A percentile compares a stretch with the other conserved stretches of the same genome.
Evolutionary conservation across 2,329 filamentous ascomycete species (phyloP).

Genomic region (Chaetomium olivaceum): DNA sequence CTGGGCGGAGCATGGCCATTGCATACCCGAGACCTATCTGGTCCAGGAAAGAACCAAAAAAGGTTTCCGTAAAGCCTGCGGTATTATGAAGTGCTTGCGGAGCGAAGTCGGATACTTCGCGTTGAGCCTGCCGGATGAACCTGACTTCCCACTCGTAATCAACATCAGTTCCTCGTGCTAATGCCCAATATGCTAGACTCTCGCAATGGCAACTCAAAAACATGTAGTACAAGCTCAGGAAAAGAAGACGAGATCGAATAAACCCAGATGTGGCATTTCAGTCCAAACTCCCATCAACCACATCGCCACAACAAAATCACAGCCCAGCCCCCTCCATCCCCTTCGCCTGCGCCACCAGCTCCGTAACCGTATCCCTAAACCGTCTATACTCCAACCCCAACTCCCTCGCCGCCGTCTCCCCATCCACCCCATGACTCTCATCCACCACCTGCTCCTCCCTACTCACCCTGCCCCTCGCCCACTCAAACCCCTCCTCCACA

Average conservation of each 20-base stretch:
- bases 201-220: no score
- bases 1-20: no score
- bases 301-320: not conserved
- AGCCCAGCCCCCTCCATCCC: conserved; percentile 28
- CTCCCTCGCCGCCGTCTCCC: conserved; percentile 43
- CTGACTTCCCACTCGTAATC: no score
- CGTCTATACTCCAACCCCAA: conserved; percentile 42
- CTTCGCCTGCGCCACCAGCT: conserved; percentile 37
- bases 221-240: no score
- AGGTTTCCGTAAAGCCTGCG: no score
- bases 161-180: no score
- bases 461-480: conserved; percentile 30
- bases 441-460: conserved; percentile 41
- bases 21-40: no score
- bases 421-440: conserved; percentile 46
- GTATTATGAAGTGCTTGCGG: no score
- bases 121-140: no score
- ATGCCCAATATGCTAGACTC: no score
- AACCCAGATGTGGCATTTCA: not conserved
- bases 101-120: no score
- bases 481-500: conserved; percentile 44
- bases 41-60: no score
- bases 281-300: not conserved
- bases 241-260: not conserved
- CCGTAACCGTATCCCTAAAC: conserved; percentile 41